Evolutionary conservation across 2,329 filamentous ascomycete species (phyloP).

Genomic region (Magnaporthales sp.): DNA sequence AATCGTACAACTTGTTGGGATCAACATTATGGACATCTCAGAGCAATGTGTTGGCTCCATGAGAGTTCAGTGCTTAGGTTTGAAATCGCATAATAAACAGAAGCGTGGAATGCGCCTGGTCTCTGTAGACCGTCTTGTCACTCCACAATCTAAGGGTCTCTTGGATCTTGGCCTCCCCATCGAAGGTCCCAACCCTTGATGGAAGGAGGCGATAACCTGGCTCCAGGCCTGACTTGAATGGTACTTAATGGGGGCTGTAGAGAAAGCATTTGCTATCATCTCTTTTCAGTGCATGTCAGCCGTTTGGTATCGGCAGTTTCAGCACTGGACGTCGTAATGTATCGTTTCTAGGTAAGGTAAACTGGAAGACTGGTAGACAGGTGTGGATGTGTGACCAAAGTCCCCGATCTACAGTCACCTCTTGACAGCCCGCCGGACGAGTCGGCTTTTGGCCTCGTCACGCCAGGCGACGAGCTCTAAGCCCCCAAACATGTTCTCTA

Average conservation of each 20-base stretch:
- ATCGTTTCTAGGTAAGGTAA: neutral
- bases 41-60: too few species aligned
- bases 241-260: too few species aligned
- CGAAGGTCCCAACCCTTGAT: too few species aligned
- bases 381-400: neutral
- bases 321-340: neutral
- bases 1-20: too few species aligned
- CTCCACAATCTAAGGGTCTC: constrained; percentile 1
- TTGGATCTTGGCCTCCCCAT: neutral
- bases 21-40: too few species aligned
- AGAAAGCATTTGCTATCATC: too few species aligned
- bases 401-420: constrained; percentile 1
- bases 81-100: too few species aligned
- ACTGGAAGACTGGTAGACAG: neutral
- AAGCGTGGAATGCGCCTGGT: too few species aligned
- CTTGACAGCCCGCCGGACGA: neutral
- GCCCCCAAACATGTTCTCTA: constrained; percentile 20
- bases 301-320: neutral
- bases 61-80: too few species aligned
- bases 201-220: too few species aligned
- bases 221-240: too few species aligned
- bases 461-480: constrained; percentile 18
- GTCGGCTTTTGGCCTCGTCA: neutral
- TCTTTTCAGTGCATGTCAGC: neutral
- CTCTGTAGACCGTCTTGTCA: too few species aligned